These are phyloP conservation scores for Phialophora expanda DNA, from an alignment of 2,329 filamentous ascomycete genomes.

Conservation along the genomic window DNA sequence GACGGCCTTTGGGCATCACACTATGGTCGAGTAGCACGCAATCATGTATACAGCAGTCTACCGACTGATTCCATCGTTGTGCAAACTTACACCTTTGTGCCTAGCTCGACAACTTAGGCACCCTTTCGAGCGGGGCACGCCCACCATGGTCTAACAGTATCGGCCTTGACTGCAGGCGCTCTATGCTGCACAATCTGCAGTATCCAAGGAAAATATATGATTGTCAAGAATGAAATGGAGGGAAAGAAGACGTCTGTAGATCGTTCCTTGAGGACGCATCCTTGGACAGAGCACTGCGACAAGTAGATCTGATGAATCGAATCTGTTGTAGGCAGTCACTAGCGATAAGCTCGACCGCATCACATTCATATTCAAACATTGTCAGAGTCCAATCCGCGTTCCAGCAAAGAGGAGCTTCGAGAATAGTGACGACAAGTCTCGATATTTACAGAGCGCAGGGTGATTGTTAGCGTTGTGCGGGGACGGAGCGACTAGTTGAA, in stretches of 20 bases:
- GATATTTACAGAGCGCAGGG: no score
- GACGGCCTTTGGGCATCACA: conserved; percentile 26
- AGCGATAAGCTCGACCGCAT: not conserved
- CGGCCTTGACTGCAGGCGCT: not conserved
- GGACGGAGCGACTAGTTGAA: no score
- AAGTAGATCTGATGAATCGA: not conserved
- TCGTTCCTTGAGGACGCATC: not conserved
- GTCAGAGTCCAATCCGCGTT: not conserved
- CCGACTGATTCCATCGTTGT: not conserved
- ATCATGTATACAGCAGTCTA: no score
- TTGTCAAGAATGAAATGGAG: not conserved
- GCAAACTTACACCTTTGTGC: conserved; percentile 26
- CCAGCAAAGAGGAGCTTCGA: not conserved
- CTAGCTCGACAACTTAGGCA: conserved; percentile 25
- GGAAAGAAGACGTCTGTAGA: not conserved
- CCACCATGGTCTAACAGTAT: conserved; percentile 18
- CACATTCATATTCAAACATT: not conserved
- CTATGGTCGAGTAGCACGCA: conserved; percentile 12
- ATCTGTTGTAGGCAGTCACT: not conserved
- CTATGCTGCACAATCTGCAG: not conserved
- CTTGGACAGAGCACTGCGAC: not conserved
- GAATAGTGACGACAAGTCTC: not conserved
- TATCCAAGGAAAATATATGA: not conserved
- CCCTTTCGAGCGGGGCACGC: conserved; percentile 25
- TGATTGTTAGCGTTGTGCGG: no score